Conservation (phyloP, 2,329 filamentous ascomycete species). For the Bertia moriformis region DNA sequence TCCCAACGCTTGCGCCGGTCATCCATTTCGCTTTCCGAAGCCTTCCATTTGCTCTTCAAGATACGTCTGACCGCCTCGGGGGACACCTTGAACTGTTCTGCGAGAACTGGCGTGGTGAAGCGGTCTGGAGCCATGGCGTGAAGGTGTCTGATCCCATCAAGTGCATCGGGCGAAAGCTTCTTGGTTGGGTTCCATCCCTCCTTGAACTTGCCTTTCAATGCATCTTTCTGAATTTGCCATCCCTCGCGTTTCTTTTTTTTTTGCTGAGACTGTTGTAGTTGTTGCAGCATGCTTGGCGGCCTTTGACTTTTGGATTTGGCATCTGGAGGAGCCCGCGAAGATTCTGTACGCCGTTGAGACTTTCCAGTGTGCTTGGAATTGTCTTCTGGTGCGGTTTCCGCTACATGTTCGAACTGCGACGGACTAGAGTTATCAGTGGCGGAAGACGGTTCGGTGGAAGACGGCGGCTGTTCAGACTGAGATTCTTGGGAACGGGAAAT, state of each 20-base stretch:
- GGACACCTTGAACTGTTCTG: conserved; percentile 47
- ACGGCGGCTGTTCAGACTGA: neutral
- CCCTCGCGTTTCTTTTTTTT: conserved; percentile 13
- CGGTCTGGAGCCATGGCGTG: conserved; percentile 36
- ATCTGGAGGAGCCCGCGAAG: too few relatives aligned
- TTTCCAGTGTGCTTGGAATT: neutral
- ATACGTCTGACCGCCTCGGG: conserved; percentile 51
- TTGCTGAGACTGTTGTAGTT: too few relatives aligned
- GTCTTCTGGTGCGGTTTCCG: neutral
- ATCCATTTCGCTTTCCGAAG: conserved; percentile 17
- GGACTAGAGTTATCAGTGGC: neutral
- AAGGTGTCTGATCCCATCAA: conserved; percentile 47
- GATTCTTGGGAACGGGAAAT: too few relatives aligned
- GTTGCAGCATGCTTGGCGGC: too few relatives aligned
- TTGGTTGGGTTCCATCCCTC: conserved; percentile 45
- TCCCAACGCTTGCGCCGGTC: conserved; percentile 15
- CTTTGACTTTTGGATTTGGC: too few relatives aligned
- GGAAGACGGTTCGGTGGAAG: neutral
- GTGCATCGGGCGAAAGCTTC: conserved; percentile 48
- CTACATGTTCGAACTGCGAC: neutral
- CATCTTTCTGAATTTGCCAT: conserved; percentile 46
- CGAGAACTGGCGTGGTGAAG: conserved; percentile 41
- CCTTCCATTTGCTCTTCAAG: conserved; percentile 42
- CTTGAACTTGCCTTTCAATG: conserved; percentile 38
- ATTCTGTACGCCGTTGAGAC: too few relatives aligned